Evolutionary conservation across 2,329 filamentous ascomycete species (phyloP).

Genomic region (Trematosphaeria pertusa): DNA sequence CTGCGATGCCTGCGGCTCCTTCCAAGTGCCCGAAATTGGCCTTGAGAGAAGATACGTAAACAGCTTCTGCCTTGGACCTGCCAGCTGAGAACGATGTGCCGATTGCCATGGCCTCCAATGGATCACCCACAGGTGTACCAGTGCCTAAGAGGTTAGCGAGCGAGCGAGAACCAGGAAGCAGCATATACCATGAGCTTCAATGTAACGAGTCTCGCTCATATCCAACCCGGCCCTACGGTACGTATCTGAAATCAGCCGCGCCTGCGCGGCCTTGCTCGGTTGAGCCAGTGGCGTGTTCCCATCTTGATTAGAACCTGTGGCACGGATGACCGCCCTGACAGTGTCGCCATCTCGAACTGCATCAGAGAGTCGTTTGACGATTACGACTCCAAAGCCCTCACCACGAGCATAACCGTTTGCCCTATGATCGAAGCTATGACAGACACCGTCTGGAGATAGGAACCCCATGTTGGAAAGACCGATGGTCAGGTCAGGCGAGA

Average conservation of each 20-base stretch:
- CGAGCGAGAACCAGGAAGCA: not conserved
- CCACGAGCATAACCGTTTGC: constrained; percentile 70
- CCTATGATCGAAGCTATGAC: constrained; percentile 54
- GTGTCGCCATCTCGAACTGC: constrained; percentile 31
- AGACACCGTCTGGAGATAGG: constrained; percentile 40
- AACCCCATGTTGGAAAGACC: constrained; percentile 22
- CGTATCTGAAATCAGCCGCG: constrained; percentile 30
- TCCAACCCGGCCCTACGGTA: constrained; percentile 49
- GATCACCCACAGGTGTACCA: constrained; percentile 58
- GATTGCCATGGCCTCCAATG: constrained; percentile 28
- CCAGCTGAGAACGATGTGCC: constrained; percentile 14
- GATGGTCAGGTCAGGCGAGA: constrained; percentile 16
- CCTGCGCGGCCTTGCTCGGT: constrained; percentile 55
- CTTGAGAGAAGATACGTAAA: constrained; percentile 24
- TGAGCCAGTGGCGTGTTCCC: constrained; percentile 27
- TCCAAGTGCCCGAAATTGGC: constrained; percentile 52
- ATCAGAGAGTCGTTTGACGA: constrained; percentile 30
- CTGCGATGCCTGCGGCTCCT: constrained; percentile 44
- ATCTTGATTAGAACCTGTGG: constrained; percentile 31
- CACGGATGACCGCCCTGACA: constrained; percentile 36
- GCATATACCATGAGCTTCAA: constrained; percentile 28
- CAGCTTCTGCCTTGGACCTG: not conserved
- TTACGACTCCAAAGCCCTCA: constrained; percentile 58
- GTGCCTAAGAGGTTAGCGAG: constrained; percentile 55
- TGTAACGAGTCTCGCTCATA: constrained; percentile 29